Conservation (phyloP, 768 basidiomycete genomes). For the Gelatoporia subvermispora region DNA sequence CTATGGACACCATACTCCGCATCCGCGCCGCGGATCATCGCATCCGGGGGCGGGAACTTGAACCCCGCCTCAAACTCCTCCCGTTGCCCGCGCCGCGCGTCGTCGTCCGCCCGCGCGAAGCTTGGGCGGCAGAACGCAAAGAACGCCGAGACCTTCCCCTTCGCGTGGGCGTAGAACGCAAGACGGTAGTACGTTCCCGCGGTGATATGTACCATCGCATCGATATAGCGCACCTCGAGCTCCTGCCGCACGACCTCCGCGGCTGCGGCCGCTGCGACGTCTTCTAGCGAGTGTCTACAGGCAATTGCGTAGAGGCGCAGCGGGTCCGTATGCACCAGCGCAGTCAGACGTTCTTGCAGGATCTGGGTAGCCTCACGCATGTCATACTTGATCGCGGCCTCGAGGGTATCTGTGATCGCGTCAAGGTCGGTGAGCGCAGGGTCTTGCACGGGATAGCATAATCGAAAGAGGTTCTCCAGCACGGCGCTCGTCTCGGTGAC, state of each 20-base stretch:
- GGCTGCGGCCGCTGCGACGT: slow-evolving; percentile 21
- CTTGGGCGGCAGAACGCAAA: too few relatives aligned
- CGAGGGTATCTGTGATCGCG: not conserved
- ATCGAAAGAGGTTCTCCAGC: slow-evolving; percentile 26
- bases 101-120: too few relatives aligned
- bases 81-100: too few relatives aligned
- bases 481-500: slow-evolving; percentile 23
- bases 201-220: slow-evolving; percentile 6
- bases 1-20: too few relatives aligned
- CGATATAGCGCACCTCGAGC: slow-evolving; percentile 2
- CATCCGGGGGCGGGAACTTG: too few relatives aligned
- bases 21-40: too few relatives aligned
- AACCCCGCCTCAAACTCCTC: too few relatives aligned
- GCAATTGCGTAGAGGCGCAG: slow-evolving; percentile 9
- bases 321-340: slow-evolving; percentile 22
- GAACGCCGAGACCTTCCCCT: too few relatives aligned
- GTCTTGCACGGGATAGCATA: slow-evolving; percentile 30
- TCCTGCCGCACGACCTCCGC: not conserved
- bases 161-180: too few relatives aligned
- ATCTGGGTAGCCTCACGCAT: slow-evolving; percentile 4
- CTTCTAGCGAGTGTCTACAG: not conserved
- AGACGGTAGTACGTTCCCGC: slow-evolving; percentile 10
- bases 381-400: slow-evolving; percentile 5
- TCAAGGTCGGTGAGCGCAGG: slow-evolving; percentile 6
- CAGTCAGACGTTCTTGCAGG: slow-evolving; percentile 2